Evolutionary conservation across 2,329 filamentous ascomycete species (phyloP), one percentile per base, ranked within the genome.

Genomic region (Sporothrix inflata): DNA sequence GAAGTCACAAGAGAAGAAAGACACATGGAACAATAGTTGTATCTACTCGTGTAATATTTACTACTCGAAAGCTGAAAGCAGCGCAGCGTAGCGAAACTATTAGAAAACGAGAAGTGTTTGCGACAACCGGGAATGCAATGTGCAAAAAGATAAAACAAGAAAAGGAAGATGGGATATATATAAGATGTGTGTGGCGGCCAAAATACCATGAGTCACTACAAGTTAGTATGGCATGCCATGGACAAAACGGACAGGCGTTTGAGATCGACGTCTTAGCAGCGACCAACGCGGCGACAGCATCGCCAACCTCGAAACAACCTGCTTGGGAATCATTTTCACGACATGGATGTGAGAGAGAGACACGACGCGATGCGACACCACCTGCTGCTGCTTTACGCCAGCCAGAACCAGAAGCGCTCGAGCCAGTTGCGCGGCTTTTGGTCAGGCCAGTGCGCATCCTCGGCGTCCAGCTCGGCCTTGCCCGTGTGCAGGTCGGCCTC

Each of bases 401-500:
- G 66, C 72, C 87, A 89, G 78, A 82, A 89, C 87, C 87, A 89
- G 0, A 82, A 74, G 78, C 81, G 86, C 77, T 89, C 80, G 11
- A 84, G 11, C 79, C 79, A 82, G 75, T 89, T 89, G 77, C 81
- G 85, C 19, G 87, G 79, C 24, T 85, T 80, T 0, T 83, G 84
- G 51, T 81, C 79, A 27, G 74, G 74, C 75, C 75, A 76, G 70
- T 74, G 68, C 71, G 79, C 79, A 34, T 88, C 86, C 76, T 82
- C 79, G 2, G 83, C 84, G 60, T 83, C 85, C 72, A 89, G 79
- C 73, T 87, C 87, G 72, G 90, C 88, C 85, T 90, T 90, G 45
- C 88, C 88, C 0, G 87, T 87, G 69, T 85, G 75, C 2, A 88
- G 82, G 74, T 91, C 89, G 16, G 90, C 83, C 12, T 89, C 82